Evolutionary conservation across 176 grass and related monocot species (phyloP), one percentile per base, ranked within the genome.

Genomic region (Aegilops tauschii): DNA sequence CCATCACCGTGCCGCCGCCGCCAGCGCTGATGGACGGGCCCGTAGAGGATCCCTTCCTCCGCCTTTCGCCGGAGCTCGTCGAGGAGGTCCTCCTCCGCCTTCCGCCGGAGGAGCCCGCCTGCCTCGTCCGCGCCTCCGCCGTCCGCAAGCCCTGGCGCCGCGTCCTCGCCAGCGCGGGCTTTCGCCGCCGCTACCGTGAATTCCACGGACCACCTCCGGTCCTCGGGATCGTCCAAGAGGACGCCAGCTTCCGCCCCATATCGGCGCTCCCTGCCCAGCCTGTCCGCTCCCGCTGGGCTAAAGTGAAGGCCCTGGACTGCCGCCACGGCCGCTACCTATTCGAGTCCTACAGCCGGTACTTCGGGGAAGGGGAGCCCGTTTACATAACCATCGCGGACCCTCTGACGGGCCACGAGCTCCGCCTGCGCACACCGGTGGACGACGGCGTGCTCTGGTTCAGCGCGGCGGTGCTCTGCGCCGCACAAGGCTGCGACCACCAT

Each of bases 141-240:
- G 54, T 50, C 66, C 79, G 37, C 54, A 80, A 63, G 18, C 5
- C 7, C 27, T 80, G 54, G 85, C 67, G 66, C 27, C 36, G 12
- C 66, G 1, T 73, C 66, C 85, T 80, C 66, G 79, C 77, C 28
- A 54, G 10, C 20, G 50, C 28, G 18, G 28, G 35, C 27, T 86
- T 86, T 20, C 54, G 79, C 27, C 37, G 76, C 67, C 52, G 65
- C 66, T 80, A 86, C 85, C 52, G 27, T 65, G 36, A 36, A 18
- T 80, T 80, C 76, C 76, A 80, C 84, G 8, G 66, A 17, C 5
- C 9, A 30, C 75, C 75, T 36, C 84, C 75, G 1, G 20, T 86
- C n/a, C 37, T 73, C 5, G n/a, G 70, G 11, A 0, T 70, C 4
- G 5, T 70, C 32, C 17, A 70, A 37, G 32, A n/a, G 32, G 8